These are phyloP conservation scores for Flagelloscypha sp. DNA, from an alignment of 768 basidiomycete genomes.

Conservation along the genomic window DNA sequence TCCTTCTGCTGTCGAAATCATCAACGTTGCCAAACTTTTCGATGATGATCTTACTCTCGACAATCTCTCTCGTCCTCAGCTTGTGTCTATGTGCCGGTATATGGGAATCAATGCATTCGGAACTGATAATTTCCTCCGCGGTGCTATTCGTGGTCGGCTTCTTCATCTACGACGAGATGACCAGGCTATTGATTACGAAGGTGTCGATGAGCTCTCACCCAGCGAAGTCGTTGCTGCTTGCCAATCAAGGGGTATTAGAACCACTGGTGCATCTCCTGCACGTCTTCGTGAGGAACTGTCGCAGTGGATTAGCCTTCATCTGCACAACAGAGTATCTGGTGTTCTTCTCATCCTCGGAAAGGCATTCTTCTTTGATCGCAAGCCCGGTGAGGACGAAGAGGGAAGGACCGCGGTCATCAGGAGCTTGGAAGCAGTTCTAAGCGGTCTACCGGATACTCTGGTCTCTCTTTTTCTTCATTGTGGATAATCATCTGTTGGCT, in stretches of 20 bases:
- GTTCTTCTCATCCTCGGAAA: constrained; percentile 89
- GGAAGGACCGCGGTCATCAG: constrained; percentile 75
- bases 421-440: constrained; percentile 83
- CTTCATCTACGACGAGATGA: constrained; percentile 84
- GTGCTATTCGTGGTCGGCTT: constrained; percentile 78
- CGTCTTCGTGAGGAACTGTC: constrained; percentile 82
- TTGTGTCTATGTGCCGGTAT: constrained; percentile 95
- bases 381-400: constrained; percentile 64
- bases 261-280: constrained; percentile 78
- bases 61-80: constrained; percentile 95
- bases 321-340: constrained; percentile 87
- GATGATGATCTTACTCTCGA: constrained; percentile 97
- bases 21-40: constrained; percentile 94
- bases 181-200: constrained; percentile 84
- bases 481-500: constrained; percentile 4
- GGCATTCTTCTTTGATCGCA: constrained; percentile 88
- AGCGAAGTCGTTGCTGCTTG: constrained; percentile 89
- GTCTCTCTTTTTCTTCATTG: constrained; percentile 36
- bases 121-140: constrained; percentile 96
- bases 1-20: constrained; percentile 80
- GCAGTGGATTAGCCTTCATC: constrained; percentile 89
- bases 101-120: constrained; percentile 99
- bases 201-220: constrained; percentile 83
- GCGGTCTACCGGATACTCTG: constrained; percentile 88
- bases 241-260: constrained; percentile 90